Evolutionary conservation across 1,284 basidiomycete genomes (phyloP), one percentile per base, ranked within the genome.

Genomic region (Sanghuangporus baumii): DNA sequence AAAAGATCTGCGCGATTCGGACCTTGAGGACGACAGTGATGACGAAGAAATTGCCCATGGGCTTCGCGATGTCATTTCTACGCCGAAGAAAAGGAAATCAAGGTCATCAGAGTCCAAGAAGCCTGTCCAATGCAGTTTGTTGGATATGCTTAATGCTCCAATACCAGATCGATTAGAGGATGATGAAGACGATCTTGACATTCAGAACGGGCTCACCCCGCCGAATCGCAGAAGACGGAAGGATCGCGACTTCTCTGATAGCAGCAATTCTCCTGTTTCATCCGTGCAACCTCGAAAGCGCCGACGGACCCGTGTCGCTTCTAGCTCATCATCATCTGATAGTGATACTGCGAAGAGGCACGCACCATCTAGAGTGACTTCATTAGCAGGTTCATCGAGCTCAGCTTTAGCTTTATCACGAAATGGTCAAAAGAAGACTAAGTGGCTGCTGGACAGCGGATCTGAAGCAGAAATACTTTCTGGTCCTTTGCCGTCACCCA

Each of bases 1-100:
- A n/a, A 60, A 66, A 46, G 61, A 70, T 36, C 70, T 75, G 40
- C 61, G 75, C 34, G 66, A 71, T 4, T 62, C 77, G 2, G 77
- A 81, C 50, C 81, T 82, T 57, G 81, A 87, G 43, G 84, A 84
- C 36, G 81, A 81, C 60, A 85, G 88, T 56, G 78, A 80, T 61
- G 87, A 89, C 61, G 76, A 82, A 48, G 86, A 86, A 68, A 80
- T 87, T 26, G 84, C 85, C 16, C 73, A 76, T 3, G 75, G 82
- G 16, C 68, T 83, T 12, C 70, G 75, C 62, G 74, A 72, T 60
- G 73, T 78, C 20, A 81, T 80, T 40, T 55, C 57, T 7, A 55
- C 38, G 36, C 26, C 48, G 40, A 47, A 67, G 60, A 70, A 65
- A 11, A 58, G 61, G 18, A 62, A 60, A 14, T n/a, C 70, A 72